Evolutionary conservation across 2,329 filamentous ascomycete species (phyloP), one percentile per base, ranked within the genome.

Genomic region (Aspergillus pseudoglaucus): DNA sequence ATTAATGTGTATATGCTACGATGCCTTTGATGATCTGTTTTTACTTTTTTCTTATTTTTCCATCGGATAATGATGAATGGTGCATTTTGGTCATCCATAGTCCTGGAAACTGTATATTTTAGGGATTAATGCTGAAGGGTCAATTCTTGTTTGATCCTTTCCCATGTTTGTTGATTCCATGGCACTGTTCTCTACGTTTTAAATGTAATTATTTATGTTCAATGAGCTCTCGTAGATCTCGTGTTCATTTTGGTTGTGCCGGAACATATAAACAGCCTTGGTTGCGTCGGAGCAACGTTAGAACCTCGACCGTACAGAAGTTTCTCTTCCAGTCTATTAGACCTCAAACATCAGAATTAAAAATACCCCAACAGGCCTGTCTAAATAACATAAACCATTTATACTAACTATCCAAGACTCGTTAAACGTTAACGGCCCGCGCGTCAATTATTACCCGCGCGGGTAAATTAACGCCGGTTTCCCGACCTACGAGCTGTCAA

Each of bases 401-500:
- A 37, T 37, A n/a, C n/a, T n/a, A n/a, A 37, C 6, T 37, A n/a
- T 18, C 33, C 17, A n/a, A 37, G 9, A 37, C n/a, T 37, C 32
- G 9, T n/a, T 37, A 14, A n/a, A 37, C 33, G 33, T 17, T 10
- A 37, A 37, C n/a, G 39, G 18, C 18, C 39, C 18, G 15, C 45
- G 38, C 54, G 50, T 48, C 47, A 51, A 44, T 50, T 59, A 17
- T 7, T 39, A 39, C 9, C 37, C 37, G 37, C 37, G 37, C 37
- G 37, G n/a, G 17, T 39, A 39, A 39, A 39, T 18, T 39, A 39
- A 18, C 37, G 37, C 37, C 17, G 15, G 37, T 39, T 39, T 15
- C 49, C 49, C 43, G 37, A 20, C 37, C 15, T 35, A 35, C 52
- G 48, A 55, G 57, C 53, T 57, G 47, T 56, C 49, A 44, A 59